These are phyloP conservation scores for Penicillium sp. DNA, from an alignment of 2,329 filamentous ascomycete genomes.

Conservation along the genomic window DNA sequence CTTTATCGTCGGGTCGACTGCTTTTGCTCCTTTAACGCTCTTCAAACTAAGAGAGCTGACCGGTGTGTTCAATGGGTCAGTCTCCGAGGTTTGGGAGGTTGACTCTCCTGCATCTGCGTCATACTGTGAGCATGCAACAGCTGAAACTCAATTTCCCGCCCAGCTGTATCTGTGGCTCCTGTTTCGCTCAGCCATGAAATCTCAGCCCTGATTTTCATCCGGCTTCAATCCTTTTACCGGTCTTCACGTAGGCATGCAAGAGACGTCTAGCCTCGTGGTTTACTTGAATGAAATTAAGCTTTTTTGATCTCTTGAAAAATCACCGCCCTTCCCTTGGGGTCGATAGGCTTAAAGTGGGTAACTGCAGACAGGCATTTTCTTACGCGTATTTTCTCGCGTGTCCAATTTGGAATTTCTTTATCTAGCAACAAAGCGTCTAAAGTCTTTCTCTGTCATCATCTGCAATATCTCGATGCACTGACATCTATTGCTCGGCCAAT, in stretches of 20 bases:
- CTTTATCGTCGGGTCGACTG: constrained; percentile 5
- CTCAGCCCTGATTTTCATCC: constrained; percentile 8
- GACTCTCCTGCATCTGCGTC: constrained; percentile 2
- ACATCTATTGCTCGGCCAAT: no score
- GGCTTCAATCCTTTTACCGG: constrained; percentile 13
- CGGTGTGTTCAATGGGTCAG: constrained; percentile 5
- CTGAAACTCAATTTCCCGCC: constrained; percentile 2
- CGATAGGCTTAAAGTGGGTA: no score
- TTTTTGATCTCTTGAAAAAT: constrained; percentile 10
- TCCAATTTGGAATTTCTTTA: no score
- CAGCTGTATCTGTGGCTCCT: constrained; percentile 3
- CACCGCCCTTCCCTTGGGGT: not conserved
- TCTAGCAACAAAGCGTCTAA: no score
- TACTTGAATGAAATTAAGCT: not conserved
- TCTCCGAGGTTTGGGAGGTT: constrained; percentile 6
- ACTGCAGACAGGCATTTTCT: no score
- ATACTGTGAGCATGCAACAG: constrained; percentile 1
- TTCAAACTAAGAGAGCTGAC: constrained; percentile 7
- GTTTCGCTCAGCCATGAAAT: constrained; percentile 12
- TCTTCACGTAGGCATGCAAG: constrained; percentile 6
- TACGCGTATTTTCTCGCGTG: no score
- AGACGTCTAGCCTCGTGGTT: constrained; percentile 6
- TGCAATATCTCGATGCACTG: no score
- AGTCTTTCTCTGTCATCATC: no score
- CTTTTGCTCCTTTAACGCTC: constrained; percentile 8